phyloP scores from a whole-genome alignment of 2,329 filamentous ascomycete species.

The Escovopsis sp. region DNA sequence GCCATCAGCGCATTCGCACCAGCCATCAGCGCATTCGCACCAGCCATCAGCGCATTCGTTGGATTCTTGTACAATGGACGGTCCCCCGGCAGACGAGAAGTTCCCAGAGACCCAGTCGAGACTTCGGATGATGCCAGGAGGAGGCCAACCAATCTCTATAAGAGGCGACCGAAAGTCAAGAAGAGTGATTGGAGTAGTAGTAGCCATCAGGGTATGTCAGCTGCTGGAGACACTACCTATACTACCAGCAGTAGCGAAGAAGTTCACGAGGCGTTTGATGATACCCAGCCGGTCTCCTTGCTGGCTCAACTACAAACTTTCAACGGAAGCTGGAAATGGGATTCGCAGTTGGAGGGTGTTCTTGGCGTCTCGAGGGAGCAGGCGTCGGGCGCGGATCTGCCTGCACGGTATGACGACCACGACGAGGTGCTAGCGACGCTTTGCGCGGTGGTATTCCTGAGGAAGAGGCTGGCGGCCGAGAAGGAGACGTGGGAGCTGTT shows the following conservation, averaged over 20 bases:
- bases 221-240: not conserved
- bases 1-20: too few species aligned
- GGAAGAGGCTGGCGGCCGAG: slow-evolving; percentile 26
- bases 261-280: not conserved
- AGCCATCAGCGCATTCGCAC: too few species aligned
- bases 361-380: slow-evolving; percentile 10
- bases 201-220: too few species aligned
- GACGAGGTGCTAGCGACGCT: slow-evolving; percentile 14
- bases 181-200: too few species aligned
- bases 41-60: too few species aligned
- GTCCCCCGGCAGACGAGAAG: too few species aligned
- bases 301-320: slow-evolving; percentile 39
- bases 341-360: slow-evolving; percentile 11
- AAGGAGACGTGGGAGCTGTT: slow-evolving; percentile 50
- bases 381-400: slow-evolving; percentile 3
- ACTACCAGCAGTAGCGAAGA: not conserved
- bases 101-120: too few species aligned
- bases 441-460: slow-evolving; percentile 23
- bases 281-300: not conserved
- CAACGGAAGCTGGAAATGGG: slow-evolving; percentile 18
- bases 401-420: slow-evolving; percentile 1
- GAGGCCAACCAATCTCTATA: too few species aligned
- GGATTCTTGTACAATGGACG: too few species aligned
- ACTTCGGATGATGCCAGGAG: too few species aligned
- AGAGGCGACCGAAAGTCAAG: too few species aligned